Conservation (phyloP, 2,329 filamentous ascomycete species). For the Hortaea werneckii region DNA sequence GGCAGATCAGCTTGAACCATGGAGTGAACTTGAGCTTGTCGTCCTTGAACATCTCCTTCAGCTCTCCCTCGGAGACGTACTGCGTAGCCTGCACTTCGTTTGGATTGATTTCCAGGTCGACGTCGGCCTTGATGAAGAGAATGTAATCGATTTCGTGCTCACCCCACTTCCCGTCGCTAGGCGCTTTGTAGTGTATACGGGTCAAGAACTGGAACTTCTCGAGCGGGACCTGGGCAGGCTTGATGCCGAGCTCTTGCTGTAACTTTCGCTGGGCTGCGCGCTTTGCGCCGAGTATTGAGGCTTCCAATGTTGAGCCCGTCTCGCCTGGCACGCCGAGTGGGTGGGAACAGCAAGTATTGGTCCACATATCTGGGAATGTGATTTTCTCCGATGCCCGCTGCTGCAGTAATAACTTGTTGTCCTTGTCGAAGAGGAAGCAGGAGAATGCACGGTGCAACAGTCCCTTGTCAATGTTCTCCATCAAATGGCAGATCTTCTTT, state of each 20-base stretch:
- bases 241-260: constrained; percentile 89
- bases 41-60: constrained; percentile 79
- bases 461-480: constrained; percentile 96
- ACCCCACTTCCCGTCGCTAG: constrained; percentile 95
- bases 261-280: constrained; percentile 87
- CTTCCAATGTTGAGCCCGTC: constrained; percentile 71
- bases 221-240: constrained; percentile 74
- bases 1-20: constrained; percentile 98
- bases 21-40: constrained; percentile 78
- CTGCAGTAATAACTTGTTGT: constrained; percentile 87
- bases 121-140: constrained; percentile 90
- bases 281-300: constrained; percentile 78
- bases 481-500: constrained; percentile 97
- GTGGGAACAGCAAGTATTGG: constrained; percentile 98
- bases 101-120: constrained; percentile 68
- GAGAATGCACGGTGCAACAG: constrained; percentile 96
- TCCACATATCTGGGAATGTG: constrained; percentile 99
- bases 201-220: constrained; percentile 91
- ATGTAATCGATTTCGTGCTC: constrained; percentile 99
- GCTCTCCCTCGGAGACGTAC: constrained; percentile 72
- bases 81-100: constrained; percentile 83
- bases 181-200: constrained; percentile 94
- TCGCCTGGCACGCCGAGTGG: constrained; percentile 85
- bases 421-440: constrained; percentile 90
- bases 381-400: constrained; percentile 96